A percentile compares a stretch with the other conserved stretches of the same genome.
Evolutionary conservation across 495 filamentous ascomycete species (phyloP).

Genomic region (Penicillium angulare): DNA sequence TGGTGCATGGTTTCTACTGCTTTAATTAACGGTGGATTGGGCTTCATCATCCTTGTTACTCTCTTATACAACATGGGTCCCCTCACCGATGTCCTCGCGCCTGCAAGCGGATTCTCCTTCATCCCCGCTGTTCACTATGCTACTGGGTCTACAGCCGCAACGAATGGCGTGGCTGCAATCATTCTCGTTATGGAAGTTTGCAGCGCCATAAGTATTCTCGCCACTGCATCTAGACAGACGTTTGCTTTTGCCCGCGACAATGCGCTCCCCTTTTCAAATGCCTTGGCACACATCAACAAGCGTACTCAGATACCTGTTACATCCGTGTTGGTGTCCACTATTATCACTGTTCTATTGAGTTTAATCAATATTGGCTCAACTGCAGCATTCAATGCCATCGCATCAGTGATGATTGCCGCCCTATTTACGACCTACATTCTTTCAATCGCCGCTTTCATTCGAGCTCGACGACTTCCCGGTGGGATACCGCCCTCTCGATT

Average conservation of each 20-base stretch:
- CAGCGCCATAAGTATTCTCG: conserved; percentile 38
- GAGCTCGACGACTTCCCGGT: conserved; percentile 21
- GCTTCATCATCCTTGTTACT: conserved; percentile 40
- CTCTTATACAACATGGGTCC: conserved; percentile 46
- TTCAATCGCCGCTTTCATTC: conserved; percentile 29
- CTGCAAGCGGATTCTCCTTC: conserved; percentile 37
- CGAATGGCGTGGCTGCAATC: conserved; percentile 36
- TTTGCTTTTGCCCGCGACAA: conserved; percentile 54
- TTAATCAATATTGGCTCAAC: conserved; percentile 47
- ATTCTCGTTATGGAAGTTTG: conserved; percentile 41
- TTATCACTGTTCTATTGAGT: conserved; percentile 48
- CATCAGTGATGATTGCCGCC: conserved; percentile 40
- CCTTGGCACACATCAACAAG: conserved; percentile 37
- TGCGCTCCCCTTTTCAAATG: conserved; percentile 40
- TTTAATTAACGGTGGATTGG: conserved; percentile 39
- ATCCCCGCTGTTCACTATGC: conserved; percentile 35
- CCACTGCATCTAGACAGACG: conserved; percentile 44
- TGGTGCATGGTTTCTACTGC: conserved; percentile 45
- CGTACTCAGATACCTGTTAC: conserved; percentile 50
- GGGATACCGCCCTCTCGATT: conserved; percentile 25
- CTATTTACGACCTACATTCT: conserved; percentile 45
- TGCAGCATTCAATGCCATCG: conserved; percentile 45
- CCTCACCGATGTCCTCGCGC: conserved; percentile 30
- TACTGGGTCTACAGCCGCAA: conserved; percentile 26
- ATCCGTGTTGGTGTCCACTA: conserved; percentile 47